A percentile compares a stretch with the other conserved stretches of the same genome.
Evolutionary conservation across 345 rosid species (phyloP).

Genomic region (Corymbia maculata): DNA sequence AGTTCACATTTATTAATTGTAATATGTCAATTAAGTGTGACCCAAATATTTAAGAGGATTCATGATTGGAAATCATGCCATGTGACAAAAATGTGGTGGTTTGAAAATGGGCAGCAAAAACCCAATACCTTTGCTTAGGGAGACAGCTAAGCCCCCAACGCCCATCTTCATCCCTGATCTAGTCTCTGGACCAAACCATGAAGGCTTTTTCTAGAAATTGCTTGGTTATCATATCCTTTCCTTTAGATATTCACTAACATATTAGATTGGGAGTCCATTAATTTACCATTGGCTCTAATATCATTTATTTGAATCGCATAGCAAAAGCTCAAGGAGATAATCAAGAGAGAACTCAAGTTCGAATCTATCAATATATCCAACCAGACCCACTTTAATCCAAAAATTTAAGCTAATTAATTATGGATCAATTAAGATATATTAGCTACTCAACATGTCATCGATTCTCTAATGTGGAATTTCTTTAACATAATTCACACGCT

Average conservation of each 20-base stretch:
- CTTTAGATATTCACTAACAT: no score
- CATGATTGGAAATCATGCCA: not conserved
- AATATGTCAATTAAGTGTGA: not conserved
- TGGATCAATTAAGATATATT: not conserved
- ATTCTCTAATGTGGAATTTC: no score
- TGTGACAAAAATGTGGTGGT: not conserved
- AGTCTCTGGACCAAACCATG: no score
- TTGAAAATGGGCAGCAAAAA: not conserved
- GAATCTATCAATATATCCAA: accelerated
- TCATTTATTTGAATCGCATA: not conserved
- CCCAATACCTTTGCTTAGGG: not conserved
- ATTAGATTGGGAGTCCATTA: not conserved
- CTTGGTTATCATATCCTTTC: no score
- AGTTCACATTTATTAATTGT: not conserved
- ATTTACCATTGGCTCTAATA: accelerated
- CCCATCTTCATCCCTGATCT: no score
- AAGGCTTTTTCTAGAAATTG: not conserved
- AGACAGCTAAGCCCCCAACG: not conserved
- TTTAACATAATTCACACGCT: not conserved
- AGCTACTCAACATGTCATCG: not conserved
- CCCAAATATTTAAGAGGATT: not conserved
- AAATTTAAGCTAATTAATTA: accelerated
- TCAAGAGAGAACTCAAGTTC: accelerated
- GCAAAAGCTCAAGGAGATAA: not conserved
- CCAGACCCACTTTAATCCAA: not conserved